phyloP scores from a whole-genome alignment of 306 rosid genomes.

The Cicer chorassanicum region DNA sequence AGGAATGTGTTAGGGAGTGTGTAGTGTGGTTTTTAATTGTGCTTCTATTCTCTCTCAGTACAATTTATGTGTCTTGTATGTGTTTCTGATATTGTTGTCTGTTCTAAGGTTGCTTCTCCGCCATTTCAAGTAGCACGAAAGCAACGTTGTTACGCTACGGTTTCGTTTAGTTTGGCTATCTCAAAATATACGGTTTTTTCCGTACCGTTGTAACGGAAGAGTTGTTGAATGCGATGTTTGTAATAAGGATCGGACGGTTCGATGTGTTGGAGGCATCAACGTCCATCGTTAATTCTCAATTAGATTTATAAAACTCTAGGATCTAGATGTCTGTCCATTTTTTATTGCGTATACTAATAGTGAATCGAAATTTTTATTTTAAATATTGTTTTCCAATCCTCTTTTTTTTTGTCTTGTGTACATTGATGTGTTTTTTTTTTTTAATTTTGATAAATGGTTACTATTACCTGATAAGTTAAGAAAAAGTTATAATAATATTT shows the following conservation, averaged over 20 bases:
- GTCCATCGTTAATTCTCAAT: neutral
- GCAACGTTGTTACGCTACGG: conserved; percentile 51
- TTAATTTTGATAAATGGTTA: too few species aligned
- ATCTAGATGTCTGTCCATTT: too few species aligned
- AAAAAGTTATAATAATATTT: too few species aligned
- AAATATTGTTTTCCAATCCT: too few species aligned
- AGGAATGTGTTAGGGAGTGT: conserved; percentile 19
- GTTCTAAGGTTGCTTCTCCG: conserved; percentile 45
- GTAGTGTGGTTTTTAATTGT: conserved; percentile 48
- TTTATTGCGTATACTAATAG: too few species aligned
- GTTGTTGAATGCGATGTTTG: conserved; percentile 7
- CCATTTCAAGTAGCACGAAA: conserved; percentile 63
- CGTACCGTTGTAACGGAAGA: conserved; percentile 32
- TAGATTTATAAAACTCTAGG: neutral
- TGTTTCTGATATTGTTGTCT: conserved; percentile 37
- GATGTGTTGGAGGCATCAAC: neutral
- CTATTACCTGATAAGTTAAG: too few species aligned
- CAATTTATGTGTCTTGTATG: conserved; percentile 30
- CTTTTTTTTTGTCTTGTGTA: too few species aligned
- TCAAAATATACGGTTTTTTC: conserved; percentile 34
- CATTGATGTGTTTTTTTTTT: too few species aligned
- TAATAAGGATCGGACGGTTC: neutral
- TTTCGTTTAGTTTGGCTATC: neutral
- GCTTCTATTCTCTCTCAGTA: conserved; percentile 17
- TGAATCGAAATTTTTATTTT: too few species aligned